phyloP scores from a whole-genome alignment of 2,329 filamentous ascomycete genomes.

The Colletotrichum noveboracense region DNA sequence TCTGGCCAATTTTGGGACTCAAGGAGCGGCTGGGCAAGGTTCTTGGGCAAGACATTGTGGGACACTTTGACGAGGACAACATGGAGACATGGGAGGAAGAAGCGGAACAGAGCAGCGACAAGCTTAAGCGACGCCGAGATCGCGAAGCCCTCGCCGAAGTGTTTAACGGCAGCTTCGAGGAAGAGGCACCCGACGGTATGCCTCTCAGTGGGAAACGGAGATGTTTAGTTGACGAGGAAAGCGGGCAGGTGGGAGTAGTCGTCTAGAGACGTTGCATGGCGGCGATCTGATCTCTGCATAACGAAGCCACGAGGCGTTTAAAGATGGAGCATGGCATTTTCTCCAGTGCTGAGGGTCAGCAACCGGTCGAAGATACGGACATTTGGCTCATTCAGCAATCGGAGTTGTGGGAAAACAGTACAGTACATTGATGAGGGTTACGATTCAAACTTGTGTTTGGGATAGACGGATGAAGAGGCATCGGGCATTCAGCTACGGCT shows the following conservation, averaged over 20 bases:
- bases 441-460: neutral
- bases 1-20: slow-evolving; percentile 61
- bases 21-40: slow-evolving; percentile 60
- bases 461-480: slow-evolving; percentile 3
- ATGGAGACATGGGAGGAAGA: slow-evolving; percentile 53
- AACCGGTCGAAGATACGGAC: neutral
- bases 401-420: slow-evolving; percentile 3
- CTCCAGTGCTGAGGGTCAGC: neutral
- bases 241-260: slow-evolving; percentile 21
- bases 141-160: slow-evolving; percentile 41
- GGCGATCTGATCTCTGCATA: slow-evolving; percentile 15
- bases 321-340: slow-evolving; percentile 2
- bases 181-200: slow-evolving; percentile 37
- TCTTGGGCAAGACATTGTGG: slow-evolving; percentile 56
- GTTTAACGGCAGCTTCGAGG: slow-evolving; percentile 46
- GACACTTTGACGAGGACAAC: slow-evolving; percentile 38
- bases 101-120: slow-evolving; percentile 27
- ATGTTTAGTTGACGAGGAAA: slow-evolving; percentile 34
- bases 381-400: neutral
- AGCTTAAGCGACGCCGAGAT: slow-evolving; percentile 39
- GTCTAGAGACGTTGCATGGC: slow-evolving; percentile 10
- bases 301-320: slow-evolving; percentile 20
- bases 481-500: neutral
- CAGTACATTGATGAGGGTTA: neutral
- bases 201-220: slow-evolving; percentile 35